Evolutionary conservation across 164 flowering plant genomes (phyloP), one percentile per base, ranked within the genome.

Genomic region (Vitis rotundifolia): DNA sequence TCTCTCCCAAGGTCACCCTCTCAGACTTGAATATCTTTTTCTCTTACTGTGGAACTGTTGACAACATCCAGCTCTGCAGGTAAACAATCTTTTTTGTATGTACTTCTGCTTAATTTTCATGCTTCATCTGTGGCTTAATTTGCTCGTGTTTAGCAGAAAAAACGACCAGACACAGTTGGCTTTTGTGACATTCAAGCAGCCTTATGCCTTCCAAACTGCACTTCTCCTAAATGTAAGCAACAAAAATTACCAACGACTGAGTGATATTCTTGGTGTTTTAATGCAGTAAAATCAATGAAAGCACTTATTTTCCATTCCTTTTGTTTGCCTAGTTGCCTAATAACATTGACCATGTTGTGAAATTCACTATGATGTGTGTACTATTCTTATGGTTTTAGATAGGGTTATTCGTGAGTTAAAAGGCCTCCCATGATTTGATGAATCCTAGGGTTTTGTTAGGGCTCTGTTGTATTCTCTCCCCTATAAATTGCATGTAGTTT

Each of bases 21-120:
- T 31, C 26, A 28, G 85, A 84, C 48, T 64, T 84, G 12, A 50
- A 37, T 31, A 61, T 2, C n/a, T 84, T 79, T 64, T 79, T 81
- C 71, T 74, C 79, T 5, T 78, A 72, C 37, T 77, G 81, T 49
- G 78, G 73, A 51, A 66, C 69, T 9, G 59, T 71, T n/a, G 69
- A 75, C 5, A 59, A 56, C 19, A 70, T 78, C 53, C 59, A 60
- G 66, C 74, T 79, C 49, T 63, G 55, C 54, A 76, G 76, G 79
- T 73, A 67, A 57, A 5, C 3, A 26, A 48, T 49, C 2, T 11
- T 58, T 11, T 37, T 53, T 52, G 12, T 62, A 11, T 19, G 2
- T 14, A 3, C 26, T 13, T 57, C 18, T n/a, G 60, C 60, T 18
- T 3, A 14, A 18, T 15, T 11, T 18, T 19, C 18, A 57, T 22